phyloP scores from a whole-genome alignment of 495 filamentous ascomycete genomes.

The Neurospora sp. region DNA sequence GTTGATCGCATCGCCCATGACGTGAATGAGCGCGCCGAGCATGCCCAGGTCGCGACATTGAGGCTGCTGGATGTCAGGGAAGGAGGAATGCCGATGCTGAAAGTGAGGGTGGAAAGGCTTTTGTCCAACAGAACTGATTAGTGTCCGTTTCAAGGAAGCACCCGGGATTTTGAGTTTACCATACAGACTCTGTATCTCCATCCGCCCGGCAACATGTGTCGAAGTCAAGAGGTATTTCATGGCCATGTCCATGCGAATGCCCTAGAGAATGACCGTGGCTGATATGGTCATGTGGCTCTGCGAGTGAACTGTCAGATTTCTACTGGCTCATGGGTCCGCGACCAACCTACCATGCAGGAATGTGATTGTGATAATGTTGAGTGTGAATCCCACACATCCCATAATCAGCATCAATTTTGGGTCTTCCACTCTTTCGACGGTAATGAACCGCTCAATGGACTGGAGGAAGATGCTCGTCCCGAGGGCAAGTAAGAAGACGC shows the following conservation, averaged over 20 bases:
- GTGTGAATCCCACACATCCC: slow-evolving; percentile 67
- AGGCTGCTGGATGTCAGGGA: slow-evolving; percentile 11
- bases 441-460: slow-evolving; percentile 76
- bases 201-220: background rate
- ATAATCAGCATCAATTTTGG: slow-evolving; percentile 71
- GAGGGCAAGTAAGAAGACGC: slow-evolving; percentile 85
- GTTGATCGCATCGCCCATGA: slow-evolving; percentile 83
- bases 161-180: background rate
- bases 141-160: slow-evolving; percentile 41
- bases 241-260: slow-evolving; percentile 6
- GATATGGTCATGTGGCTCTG: slow-evolving; percentile 27
- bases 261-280: slow-evolving; percentile 25
- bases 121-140: slow-evolving; percentile 38
- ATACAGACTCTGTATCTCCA: background rate
- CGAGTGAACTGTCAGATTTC: background rate
- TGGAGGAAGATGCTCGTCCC: slow-evolving; percentile 90
- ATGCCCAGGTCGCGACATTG: slow-evolving; percentile 69
- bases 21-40: slow-evolving; percentile 84
- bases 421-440: slow-evolving; percentile 45
- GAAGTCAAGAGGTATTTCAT: background rate
- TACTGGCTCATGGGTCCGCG: background rate
- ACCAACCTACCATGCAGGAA: slow-evolving; percentile 62
- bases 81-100: slow-evolving; percentile 40
- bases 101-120: slow-evolving; percentile 50
- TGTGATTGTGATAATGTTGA: slow-evolving; percentile 72